Base-by-base conservation (phyloP, 179 eudicot genomes). In the Actinidia arguta region DNA sequence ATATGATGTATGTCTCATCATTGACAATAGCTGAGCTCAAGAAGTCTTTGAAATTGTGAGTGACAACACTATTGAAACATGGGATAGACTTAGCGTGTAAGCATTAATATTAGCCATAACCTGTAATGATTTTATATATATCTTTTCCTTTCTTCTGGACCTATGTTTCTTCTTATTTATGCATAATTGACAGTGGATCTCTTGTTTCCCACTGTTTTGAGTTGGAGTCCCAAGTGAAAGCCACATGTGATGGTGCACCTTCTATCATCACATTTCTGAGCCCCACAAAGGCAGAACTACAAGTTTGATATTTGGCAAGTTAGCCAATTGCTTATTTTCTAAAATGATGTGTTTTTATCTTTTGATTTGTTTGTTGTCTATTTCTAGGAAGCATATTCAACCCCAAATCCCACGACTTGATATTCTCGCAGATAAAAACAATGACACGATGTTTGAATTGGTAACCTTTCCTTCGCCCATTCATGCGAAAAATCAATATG, bases 21-120 rank as follows among this genome's bases (percentile, higher is more conserved):
- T 71, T 78, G 95, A 92, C 77, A 88, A 89, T 76, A 87, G 82
- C 75, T 92, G 95, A 94, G 85, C 90, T n/a, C n/a, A 76, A 61
- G 90, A 90, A 80, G 73, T 89, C 59, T 92, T 92, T 76, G 85
- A 85, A 56, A 47, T 88, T 66, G 81, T 88, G 58, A 85, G 69
- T 82, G 91, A 94, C 39, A 92, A 92, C 85, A 85, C 90, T 39
- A 89, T 90, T 39, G 87, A 54, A 82, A 79, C 94, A 72, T 92
- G 95, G 95, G 95, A 91, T 82, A 89, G 83, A 82, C 94, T 92
- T 82, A 94, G 88, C 55, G 87, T 75, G 95, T 92, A 80, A 91
- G 94, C 84, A 83, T 76, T 42, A 51, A 14, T 44, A 61, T 31
- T 46, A 11, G 54, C 8, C 74, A 50, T 22, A 3, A 79, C 44